These are phyloP conservation scores for Scutellaria baicalensis DNA, from an alignment of 257 asterid genomes.

Conservation along the genomic window DNA sequence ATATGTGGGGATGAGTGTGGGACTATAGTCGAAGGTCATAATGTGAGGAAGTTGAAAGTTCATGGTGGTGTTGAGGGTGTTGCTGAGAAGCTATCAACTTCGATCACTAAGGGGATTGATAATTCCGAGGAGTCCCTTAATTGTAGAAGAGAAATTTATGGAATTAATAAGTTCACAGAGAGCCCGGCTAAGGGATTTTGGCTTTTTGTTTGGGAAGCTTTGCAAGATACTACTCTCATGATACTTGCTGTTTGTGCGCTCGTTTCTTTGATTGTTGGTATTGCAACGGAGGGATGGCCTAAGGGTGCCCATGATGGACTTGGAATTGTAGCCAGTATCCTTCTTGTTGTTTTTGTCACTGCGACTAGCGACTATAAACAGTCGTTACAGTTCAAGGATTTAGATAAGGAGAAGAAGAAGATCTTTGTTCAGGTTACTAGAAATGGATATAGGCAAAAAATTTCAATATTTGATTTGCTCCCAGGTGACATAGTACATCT, in stretches of 20 bases:
- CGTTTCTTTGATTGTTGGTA: slow-evolving; percentile 72
- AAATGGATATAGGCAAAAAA: slow-evolving; percentile 70
- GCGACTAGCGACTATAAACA: slow-evolving; percentile 82
- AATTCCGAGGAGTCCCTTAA: slow-evolving; percentile 44
- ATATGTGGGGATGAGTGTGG: slow-evolving; percentile 79
- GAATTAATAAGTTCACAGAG: slow-evolving; percentile 73
- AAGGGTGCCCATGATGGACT: slow-evolving; percentile 90
- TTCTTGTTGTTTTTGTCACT: slow-evolving; percentile 82
- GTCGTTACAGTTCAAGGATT: slow-evolving; percentile 81
- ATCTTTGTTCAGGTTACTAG: slow-evolving; percentile 77
- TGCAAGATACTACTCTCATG: slow-evolving; percentile 95
- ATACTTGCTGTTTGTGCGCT: slow-evolving; percentile 78
- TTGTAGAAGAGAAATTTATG: slow-evolving; percentile 48
- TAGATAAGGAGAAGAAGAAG: slow-evolving; percentile 87
- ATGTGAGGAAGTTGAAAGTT: slow-evolving; percentile 53
- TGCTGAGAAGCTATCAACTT: slow-evolving; percentile 53
- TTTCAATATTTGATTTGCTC: slow-evolving; percentile 76
- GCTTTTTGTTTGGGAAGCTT: slow-evolving; percentile 89
- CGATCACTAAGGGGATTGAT: slow-evolving; percentile 43
- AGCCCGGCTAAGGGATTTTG: slow-evolving; percentile 78
- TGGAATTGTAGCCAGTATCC: slow-evolving; percentile 85
- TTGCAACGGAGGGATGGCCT: slow-evolving; percentile 93
- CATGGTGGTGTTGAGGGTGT: slow-evolving; percentile 75
- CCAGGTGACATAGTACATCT: slow-evolving; percentile 90
- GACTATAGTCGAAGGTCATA: slow-evolving; percentile 69